A percentile compares a stretch with the other conserved stretches of the same genome.
Conservation (phyloP, 768 basidiomycete genomes). For the Imleria badia region DNA sequence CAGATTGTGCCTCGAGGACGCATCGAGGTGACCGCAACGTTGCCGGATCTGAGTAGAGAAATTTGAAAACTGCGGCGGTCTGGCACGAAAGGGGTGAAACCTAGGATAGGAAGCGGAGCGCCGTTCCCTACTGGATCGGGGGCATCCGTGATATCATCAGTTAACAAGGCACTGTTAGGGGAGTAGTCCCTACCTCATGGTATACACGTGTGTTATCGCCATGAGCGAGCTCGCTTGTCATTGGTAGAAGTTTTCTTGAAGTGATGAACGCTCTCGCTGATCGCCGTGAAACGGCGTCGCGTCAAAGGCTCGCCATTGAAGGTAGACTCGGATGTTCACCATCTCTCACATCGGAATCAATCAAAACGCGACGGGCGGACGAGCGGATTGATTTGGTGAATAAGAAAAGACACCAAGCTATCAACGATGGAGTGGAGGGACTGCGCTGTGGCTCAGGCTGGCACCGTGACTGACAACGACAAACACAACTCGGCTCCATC, state of each 20-base stretch:
- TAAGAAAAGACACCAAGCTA: too few relatives aligned
- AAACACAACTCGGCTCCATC: constrained; percentile 3
- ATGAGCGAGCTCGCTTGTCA: background rate
- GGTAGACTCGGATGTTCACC: background rate
- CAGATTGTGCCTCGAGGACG: constrained; percentile 30
- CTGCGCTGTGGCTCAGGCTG: constrained; percentile 7
- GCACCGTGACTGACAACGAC: constrained; percentile 10
- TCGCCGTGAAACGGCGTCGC: constrained; percentile 11
- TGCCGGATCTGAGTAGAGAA: constrained; percentile 10
- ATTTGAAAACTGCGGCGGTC: constrained; percentile 25
- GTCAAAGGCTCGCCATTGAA: background rate
- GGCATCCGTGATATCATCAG: constrained; percentile 1
- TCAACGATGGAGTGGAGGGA: too few relatives aligned
- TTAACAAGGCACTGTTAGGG: constrained; percentile 10
- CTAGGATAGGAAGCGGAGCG: constrained; percentile 20
- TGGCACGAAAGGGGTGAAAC: constrained; percentile 1
- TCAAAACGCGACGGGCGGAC: background rate
- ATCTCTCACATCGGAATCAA: background rate
- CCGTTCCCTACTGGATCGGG: constrained; percentile 11
- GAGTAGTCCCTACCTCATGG: constrained; percentile 20
- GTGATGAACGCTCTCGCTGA: constrained; percentile 6
- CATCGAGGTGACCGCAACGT: constrained; percentile 23
- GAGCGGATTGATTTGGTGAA: background rate
- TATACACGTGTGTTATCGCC: constrained; percentile 16
- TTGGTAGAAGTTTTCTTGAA: background rate